Percentiles rank a stretch among this genome's conserved stretches.
Evolutionary conservation across 2,329 filamentous ascomycete species (phyloP).

Genomic region (Botrytis pseudocinerea): DNA sequence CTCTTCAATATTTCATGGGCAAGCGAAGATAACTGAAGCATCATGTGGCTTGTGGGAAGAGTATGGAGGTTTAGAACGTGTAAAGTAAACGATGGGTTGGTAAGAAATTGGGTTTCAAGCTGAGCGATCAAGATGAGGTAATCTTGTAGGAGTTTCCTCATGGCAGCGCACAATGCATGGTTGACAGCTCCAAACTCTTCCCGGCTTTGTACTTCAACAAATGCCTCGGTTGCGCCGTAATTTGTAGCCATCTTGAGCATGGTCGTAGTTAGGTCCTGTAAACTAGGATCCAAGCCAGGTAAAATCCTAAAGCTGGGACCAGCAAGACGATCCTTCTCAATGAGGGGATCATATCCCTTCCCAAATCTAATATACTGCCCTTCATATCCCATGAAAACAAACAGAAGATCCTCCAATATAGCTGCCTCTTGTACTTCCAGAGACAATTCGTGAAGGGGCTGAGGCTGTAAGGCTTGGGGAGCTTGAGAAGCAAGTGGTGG

Average conservation of each 20-base stretch:
- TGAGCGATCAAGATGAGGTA: conserved; percentile 92
- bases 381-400: conserved; percentile 97
- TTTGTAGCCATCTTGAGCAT: conserved; percentile 96
- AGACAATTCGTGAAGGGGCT: conserved; percentile 67
- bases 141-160: conserved; percentile 87
- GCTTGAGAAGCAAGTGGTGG: conserved; percentile 75
- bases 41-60: conserved; percentile 85
- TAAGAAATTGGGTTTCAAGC: conserved; percentile 88
- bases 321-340: conserved; percentile 82
- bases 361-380: conserved; percentile 94
- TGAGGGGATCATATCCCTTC: conserved; percentile 76
- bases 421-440: conserved; percentile 82
- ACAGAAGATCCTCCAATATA: conserved; percentile 86
- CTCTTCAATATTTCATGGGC: conserved; percentile 84
- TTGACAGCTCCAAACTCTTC: conserved; percentile 94
- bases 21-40: conserved; percentile 84
- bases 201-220: conserved; percentile 90
- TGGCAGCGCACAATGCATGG: conserved; percentile 92
- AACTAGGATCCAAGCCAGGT: conserved; percentile 82
- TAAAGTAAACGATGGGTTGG: conserved; percentile 83
- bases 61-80: conserved; percentile 92
- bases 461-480: conserved; percentile 67
- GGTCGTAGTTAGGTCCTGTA: conserved; percentile 81
- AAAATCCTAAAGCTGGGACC: conserved; percentile 80
- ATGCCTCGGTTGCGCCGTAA: conserved; percentile 86